phyloP scores from a whole-genome alignment of 2,329 filamentous ascomycete genomes.

The Colletotrichum incanum region DNA sequence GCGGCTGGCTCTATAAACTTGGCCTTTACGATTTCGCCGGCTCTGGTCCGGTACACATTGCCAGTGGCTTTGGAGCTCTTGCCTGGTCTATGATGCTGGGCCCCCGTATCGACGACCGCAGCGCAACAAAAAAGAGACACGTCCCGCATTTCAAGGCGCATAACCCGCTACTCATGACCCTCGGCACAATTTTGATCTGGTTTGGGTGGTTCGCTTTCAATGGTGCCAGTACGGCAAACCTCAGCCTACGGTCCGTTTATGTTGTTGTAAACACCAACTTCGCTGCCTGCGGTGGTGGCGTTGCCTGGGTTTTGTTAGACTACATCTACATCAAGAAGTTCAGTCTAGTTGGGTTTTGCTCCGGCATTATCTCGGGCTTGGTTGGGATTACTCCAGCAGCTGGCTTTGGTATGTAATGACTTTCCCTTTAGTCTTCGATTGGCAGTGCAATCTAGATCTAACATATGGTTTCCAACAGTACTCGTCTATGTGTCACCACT shows the following conservation, averaged over 20 bases:
- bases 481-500: constrained; percentile 66
- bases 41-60: constrained; percentile 76
- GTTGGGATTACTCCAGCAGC: constrained; percentile 90
- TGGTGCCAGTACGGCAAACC: constrained; percentile 64
- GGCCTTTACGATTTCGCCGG: constrained; percentile 74
- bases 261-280: constrained; percentile 73
- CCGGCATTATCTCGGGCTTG: constrained; percentile 87
- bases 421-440: not conserved
- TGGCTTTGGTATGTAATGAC: constrained; percentile 63
- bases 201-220: constrained; percentile 73
- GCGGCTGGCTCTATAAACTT: constrained; percentile 76
- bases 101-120: constrained; percentile 65
- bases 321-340: constrained; percentile 65
- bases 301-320: constrained; percentile 69
- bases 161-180: constrained; percentile 75
- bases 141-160: constrained; percentile 65
- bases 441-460: not conserved
- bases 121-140: constrained; percentile 59
- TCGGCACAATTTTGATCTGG: constrained; percentile 77
- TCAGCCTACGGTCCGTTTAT: constrained; percentile 67
- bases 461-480: constrained; percentile 46
- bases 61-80: constrained; percentile 74
- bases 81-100: constrained; percentile 77
- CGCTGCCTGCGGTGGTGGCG: constrained; percentile 67
- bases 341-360: constrained; percentile 80